A percentile compares a stretch with the other conserved stretches of the same genome.
Evolutionary conservation across 495 filamentous ascomycete species (phyloP).

Genomic region (Aspergillus affinis): DNA sequence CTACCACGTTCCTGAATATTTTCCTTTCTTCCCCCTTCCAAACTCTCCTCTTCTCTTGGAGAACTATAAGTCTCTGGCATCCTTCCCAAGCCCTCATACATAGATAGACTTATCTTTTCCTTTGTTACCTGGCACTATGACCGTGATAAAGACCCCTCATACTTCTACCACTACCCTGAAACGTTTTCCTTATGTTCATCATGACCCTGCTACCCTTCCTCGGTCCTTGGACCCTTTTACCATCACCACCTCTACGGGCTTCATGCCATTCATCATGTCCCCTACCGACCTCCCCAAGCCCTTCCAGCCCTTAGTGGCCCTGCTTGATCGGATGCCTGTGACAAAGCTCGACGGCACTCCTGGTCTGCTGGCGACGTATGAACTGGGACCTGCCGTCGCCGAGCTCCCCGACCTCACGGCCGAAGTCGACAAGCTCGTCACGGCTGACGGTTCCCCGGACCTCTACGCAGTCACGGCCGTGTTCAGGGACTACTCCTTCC

Average conservation of each 20-base stretch:
- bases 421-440: slow-evolving; percentile 63
- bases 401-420: slow-evolving; percentile 74
- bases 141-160: slow-evolving; percentile 30
- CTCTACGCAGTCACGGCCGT: slow-evolving; percentile 75
- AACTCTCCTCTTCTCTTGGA: neutral
- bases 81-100: slow-evolving; percentile 6
- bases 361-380: slow-evolving; percentile 71
- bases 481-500: slow-evolving; percentile 87
- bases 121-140: slow-evolving; percentile 27
- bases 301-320: slow-evolving; percentile 65
- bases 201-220: slow-evolving; percentile 60
- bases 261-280: slow-evolving; percentile 49
- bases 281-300: slow-evolving; percentile 54
- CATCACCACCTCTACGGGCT: slow-evolving; percentile 80
- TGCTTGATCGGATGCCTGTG: slow-evolving; percentile 75
- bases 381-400: slow-evolving; percentile 66
- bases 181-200: slow-evolving; percentile 56
- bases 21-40: slow-evolving; percentile 9
- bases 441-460: slow-evolving; percentile 52
- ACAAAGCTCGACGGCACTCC: slow-evolving; percentile 64
- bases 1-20: neutral
- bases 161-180: slow-evolving; percentile 44
- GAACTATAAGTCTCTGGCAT: neutral
- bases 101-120: slow-evolving; percentile 6
- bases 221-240: slow-evolving; percentile 67